Evolutionary conservation across 1,284 basidiomycete genomes (phyloP).

Genomic region (Cutaneotrichosporon sp.): DNA sequence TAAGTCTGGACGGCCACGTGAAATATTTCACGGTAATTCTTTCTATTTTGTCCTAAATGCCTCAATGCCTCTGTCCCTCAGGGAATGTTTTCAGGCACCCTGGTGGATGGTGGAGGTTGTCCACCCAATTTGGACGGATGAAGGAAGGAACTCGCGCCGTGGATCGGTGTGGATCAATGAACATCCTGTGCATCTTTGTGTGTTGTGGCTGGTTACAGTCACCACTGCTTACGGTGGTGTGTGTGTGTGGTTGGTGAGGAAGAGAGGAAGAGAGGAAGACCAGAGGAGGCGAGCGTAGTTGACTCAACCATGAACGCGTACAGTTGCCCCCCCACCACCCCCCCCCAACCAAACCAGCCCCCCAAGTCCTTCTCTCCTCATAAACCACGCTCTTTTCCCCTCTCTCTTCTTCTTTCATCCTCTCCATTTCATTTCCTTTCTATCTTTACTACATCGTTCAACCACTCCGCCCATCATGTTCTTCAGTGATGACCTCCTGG

Average conservation of each 20-base stretch:
- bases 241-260: not conserved
- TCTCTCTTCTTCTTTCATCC: not conserved
- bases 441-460: not conserved
- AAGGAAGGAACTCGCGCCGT: not conserved
- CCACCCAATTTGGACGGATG: not conserved
- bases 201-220: too few species aligned
- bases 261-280: not conserved
- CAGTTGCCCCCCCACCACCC: too few species aligned
- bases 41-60: not conserved
- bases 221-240: too few species aligned
- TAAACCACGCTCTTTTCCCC: not conserved
- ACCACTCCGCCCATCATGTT: constrained; percentile 28
- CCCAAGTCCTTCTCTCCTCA: not conserved
- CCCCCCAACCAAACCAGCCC: too few species aligned
- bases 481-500: constrained; percentile 39
- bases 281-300: too few species aligned
- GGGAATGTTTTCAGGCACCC: not conserved
- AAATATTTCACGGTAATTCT: not conserved
- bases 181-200: not conserved
- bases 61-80: not conserved
- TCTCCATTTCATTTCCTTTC: not conserved
- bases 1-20: not conserved
- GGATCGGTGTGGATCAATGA: not conserved
- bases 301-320: not conserved
- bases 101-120: not conserved